Base-by-base conservation (phyloP, 176 grass and related monocot genomes). In the Pontederia crassipes region DNA sequence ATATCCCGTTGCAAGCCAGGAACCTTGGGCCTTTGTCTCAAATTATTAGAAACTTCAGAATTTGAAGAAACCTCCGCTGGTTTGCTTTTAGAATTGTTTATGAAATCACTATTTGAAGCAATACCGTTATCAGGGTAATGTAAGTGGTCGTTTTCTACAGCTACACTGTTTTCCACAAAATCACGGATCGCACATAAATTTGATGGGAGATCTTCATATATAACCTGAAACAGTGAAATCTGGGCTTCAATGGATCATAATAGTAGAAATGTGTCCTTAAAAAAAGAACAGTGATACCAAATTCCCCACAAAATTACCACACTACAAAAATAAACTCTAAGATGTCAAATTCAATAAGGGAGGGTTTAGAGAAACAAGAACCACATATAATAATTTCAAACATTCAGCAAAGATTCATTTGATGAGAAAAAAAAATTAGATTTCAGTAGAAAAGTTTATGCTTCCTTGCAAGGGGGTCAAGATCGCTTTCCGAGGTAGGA, bases 181-280 rank as follows among this genome's bases (percentile, higher is more conserved):
- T 97, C 92, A 68, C 87, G 92, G 51, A 97, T 97, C 15, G 92
- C 84, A 74, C 92, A 88, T 59, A 97, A 80, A 67, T 97, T 97
- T 73, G 92, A 97, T 54, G 93, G 87, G 56, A 97, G 81, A 65
- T 97, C 87, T 88, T 97, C 84, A 49, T 91, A 97, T 74, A 97
- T 97, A 59, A 97, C 87, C 93, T 97, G 74, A 68, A 75, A 75
- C 58, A 56, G 28, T 52, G 48, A 60, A 3, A 74, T 47, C 29
- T 55, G 49, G 3, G 7, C 40, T 45, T 7, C 12, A 54, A 59
- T 62, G 49, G 46, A 53, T 17, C 62, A 49, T n/a, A 64, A 55
- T 8, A 73, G 0, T 18, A 62, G 13, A 58, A 61, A 53, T 4
- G 32, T 40, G 6, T 7, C 32, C 32, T 40, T n/a, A 40, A 40